These are phyloP conservation scores for Mucor racemosus DNA, from an alignment of 371 early-diverging fungal species.

Conservation along the genomic window DNA sequence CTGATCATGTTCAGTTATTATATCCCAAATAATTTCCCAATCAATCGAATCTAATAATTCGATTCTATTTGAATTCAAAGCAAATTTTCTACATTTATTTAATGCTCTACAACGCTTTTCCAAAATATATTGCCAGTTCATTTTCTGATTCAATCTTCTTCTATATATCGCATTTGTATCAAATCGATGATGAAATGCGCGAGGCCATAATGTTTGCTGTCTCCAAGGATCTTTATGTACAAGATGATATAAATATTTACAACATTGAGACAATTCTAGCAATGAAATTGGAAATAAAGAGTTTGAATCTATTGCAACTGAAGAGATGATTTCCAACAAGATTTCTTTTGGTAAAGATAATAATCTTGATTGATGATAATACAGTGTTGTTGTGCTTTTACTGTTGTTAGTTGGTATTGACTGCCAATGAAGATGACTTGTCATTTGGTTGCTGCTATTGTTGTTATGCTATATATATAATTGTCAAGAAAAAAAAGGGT, in stretches of 20 bases:
- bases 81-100: constrained; percentile 29
- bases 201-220: constrained; percentile 38
- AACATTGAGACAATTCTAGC: constrained; percentile 40
- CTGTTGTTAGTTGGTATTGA: background rate
- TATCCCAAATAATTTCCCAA: constrained; percentile 52
- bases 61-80: constrained; percentile 20
- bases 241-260: constrained; percentile 42
- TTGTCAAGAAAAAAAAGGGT: background rate
- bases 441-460: constrained; percentile 10
- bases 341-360: constrained; percentile 46
- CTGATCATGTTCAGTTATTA: constrained; percentile 54
- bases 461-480: background rate
- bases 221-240: constrained; percentile 44
- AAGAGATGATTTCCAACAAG: constrained; percentile 38
- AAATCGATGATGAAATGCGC: constrained; percentile 42
- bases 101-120: constrained; percentile 42
- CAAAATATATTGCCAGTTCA: constrained; percentile 40
- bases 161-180: constrained; percentile 51
- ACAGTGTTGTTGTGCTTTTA: background rate
- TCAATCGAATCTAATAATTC: constrained; percentile 32
- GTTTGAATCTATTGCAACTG: constrained; percentile 28
- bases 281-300: constrained; percentile 37
- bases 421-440: constrained; percentile 23
- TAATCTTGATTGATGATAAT: constrained; percentile 9
- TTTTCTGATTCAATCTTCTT: constrained; percentile 28